A percentile compares a stretch with the other conserved stretches of the same genome.
phyloP scores from a whole-genome alignment of 129 eudicot species.

The Tagetes erecta region DNA sequence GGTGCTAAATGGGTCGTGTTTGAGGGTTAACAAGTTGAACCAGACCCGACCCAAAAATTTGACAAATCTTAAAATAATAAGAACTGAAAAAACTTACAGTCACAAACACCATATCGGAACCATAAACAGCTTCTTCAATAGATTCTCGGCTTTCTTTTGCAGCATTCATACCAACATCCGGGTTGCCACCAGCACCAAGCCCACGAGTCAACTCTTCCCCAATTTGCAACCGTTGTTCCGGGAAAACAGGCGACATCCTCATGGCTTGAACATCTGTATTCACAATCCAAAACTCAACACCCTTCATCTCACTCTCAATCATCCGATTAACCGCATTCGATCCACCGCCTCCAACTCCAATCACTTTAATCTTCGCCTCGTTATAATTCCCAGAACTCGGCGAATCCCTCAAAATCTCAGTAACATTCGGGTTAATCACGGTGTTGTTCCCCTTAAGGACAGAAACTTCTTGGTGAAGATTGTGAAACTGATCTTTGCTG shows the following conservation, averaged over 20 bases:
- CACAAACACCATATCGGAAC: slow-evolving; percentile 97
- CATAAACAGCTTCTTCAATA: slow-evolving; percentile 82
- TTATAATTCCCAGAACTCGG: slow-evolving; percentile 44
- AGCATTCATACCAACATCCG: slow-evolving; percentile 94
- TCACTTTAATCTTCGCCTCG: slow-evolving; percentile 89
- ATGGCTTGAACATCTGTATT: slow-evolving; percentile 93
- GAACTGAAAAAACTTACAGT: slow-evolving; percentile 54
- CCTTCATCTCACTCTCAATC: slow-evolving; percentile 85
- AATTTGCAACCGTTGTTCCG: slow-evolving; percentile 72
- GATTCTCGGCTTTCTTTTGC: slow-evolving; percentile 85
- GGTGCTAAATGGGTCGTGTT: not conserved
- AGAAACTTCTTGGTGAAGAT: slow-evolving; percentile 64
- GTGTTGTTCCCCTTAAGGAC: slow-evolving; percentile 53
- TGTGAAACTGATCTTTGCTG: slow-evolving; percentile 63
- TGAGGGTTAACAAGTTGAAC: no score
- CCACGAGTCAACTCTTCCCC: slow-evolving; percentile 93
- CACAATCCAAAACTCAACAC: slow-evolving; percentile 97
- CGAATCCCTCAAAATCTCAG: slow-evolving; percentile 54
- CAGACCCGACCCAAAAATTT: no score
- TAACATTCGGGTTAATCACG: slow-evolving; percentile 43
- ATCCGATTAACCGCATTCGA: slow-evolving; percentile 97
- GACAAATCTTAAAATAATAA: not conserved
- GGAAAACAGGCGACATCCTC: slow-evolving; percentile 81
- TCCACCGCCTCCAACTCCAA: slow-evolving; percentile 99
- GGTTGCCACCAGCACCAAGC: slow-evolving; percentile 98